Conservation (phyloP, 371 early-diverging fungal genomes). For the Lichtheimia corymbifera region DNA sequence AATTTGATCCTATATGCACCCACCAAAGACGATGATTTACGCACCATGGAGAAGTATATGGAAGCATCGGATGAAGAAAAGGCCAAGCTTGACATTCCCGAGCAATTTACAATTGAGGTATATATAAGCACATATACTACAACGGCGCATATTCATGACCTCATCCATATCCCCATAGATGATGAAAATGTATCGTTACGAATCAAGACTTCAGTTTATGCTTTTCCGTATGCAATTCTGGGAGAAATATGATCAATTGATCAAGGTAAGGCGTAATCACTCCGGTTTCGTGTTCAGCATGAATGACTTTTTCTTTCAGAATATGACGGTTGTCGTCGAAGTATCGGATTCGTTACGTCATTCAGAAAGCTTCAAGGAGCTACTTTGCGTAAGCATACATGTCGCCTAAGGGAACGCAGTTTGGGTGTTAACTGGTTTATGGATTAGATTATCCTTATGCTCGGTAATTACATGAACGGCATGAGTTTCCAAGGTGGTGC, state of each 20-base stretch:
- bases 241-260: constrained; percentile 48
- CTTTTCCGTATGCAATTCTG: constrained; percentile 49
- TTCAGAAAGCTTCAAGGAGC: constrained; percentile 38
- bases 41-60: constrained; percentile 46
- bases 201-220: constrained; percentile 49
- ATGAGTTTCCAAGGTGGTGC: constrained; percentile 60
- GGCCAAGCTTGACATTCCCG: constrained; percentile 47
- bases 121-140: constrained; percentile 7
- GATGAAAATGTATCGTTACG: constrained; percentile 50
- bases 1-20: constrained; percentile 45
- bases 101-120: constrained; percentile 56
- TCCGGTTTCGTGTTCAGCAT: background rate
- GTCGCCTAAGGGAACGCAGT: too few relatives aligned
- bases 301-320: constrained; percentile 32
- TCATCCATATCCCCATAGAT: constrained; percentile 24
- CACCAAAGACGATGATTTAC: constrained; percentile 45
- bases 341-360: constrained; percentile 49
- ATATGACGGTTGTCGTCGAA: constrained; percentile 39
- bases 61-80: constrained; percentile 38
- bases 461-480: constrained; percentile 68
- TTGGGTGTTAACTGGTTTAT: background rate
- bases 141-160: too few relatives aligned
- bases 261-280: constrained; percentile 15
- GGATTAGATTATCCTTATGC: constrained; percentile 48
- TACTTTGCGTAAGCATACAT: constrained; percentile 43